phyloP scores from a whole-genome alignment of 1,284 basidiomycete genomes.

The Veloporphyrellus conicus region DNA sequence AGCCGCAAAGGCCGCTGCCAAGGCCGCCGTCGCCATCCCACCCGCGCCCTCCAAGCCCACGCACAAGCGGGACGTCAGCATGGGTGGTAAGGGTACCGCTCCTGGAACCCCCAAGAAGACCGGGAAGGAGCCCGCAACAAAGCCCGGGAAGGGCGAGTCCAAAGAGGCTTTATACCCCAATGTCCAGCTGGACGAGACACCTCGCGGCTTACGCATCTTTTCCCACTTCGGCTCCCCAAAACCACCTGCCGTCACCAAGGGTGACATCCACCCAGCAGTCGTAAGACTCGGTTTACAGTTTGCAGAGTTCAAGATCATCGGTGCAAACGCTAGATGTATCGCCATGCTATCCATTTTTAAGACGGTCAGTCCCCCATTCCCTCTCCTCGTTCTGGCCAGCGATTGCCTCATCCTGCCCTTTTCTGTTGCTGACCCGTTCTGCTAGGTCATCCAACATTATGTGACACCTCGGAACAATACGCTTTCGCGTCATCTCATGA shows the following conservation, averaged over 20 bases:
- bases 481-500: constrained; percentile 82
- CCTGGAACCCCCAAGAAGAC: constrained; percentile 19
- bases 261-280: constrained; percentile 80
- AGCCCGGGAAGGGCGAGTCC: constrained; percentile 22
- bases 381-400: not conserved
- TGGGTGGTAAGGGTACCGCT: constrained; percentile 17
- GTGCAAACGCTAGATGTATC: constrained; percentile 85
- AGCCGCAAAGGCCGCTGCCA: constrained; percentile 59
- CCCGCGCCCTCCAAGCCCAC: constrained; percentile 21
- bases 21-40: constrained; percentile 9
- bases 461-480: constrained; percentile 78
- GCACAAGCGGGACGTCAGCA: constrained; percentile 17
- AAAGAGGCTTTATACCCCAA: constrained; percentile 20
- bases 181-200: constrained; percentile 33
- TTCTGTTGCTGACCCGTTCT: constrained; percentile 10
- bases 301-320: constrained; percentile 80
- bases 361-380: constrained; percentile 48
- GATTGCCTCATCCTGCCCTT: not conserved
- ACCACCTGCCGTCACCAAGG: constrained; percentile 57
- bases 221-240: constrained; percentile 78
- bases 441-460: constrained; percentile 83
- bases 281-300: constrained; percentile 77
- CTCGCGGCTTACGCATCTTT: constrained; percentile 69
- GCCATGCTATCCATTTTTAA: constrained; percentile 84
- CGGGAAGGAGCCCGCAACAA: constrained; percentile 15